Conservation (phyloP, 495 filamentous ascomycete genomes). For the Penicillium turbatum region DNA sequence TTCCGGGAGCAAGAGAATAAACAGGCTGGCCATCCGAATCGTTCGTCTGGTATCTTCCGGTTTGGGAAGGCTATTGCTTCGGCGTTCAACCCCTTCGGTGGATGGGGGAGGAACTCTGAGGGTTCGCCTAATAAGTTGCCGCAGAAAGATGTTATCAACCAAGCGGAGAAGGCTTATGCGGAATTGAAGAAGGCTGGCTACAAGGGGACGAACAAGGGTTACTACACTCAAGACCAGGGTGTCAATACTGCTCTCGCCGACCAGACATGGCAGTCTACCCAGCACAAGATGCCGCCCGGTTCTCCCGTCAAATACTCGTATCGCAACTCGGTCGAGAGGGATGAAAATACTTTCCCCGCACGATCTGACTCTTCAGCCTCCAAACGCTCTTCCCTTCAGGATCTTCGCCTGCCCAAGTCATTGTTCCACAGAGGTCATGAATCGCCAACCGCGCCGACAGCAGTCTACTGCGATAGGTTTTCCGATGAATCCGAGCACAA, state of each 20-base stretch:
- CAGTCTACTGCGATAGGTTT: conserved; percentile 19
- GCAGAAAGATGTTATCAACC: conserved; percentile 41
- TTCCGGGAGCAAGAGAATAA: conserved; percentile 39
- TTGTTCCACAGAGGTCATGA: conserved; percentile 25
- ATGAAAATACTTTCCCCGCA: not conserved
- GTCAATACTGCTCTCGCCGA: conserved; percentile 27
- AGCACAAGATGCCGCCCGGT: conserved; percentile 34
- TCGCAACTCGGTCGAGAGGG: not conserved
- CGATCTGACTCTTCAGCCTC: conserved; percentile 28
- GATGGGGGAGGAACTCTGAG: conserved; percentile 37
- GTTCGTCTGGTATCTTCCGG: conserved; percentile 50
- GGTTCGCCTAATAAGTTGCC: conserved; percentile 20
- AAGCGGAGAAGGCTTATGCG: conserved; percentile 55
- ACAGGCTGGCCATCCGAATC: conserved; percentile 9
- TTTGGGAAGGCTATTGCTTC: conserved; percentile 56
- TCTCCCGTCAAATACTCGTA: not conserved
- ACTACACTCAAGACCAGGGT: conserved; percentile 26
- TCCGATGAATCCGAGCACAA: conserved; percentile 28
- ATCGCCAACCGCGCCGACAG: conserved; percentile 3
- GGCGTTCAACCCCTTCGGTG: conserved; percentile 51
- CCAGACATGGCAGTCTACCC: conserved; percentile 39
- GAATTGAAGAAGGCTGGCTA: conserved; percentile 59
- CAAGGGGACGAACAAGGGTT: conserved; percentile 43
- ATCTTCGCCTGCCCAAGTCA: conserved; percentile 35
- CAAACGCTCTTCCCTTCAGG: conserved; percentile 37